These are phyloP conservation scores for Arthroderma sp. DNA, from an alignment of 2,329 filamentous ascomycete species.

Conservation along the genomic window DNA sequence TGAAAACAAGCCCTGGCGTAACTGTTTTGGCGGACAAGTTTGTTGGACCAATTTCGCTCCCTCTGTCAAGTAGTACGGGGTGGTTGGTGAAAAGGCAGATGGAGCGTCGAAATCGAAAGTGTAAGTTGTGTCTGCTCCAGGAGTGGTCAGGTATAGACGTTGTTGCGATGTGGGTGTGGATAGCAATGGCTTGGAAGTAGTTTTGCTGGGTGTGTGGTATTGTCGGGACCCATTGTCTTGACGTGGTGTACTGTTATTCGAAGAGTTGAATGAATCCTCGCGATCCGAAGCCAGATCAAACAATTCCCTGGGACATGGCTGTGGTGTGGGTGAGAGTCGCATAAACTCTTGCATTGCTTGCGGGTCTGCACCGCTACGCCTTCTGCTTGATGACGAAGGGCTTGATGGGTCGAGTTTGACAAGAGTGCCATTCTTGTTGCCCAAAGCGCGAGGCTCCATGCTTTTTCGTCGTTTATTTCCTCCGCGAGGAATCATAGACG, in stretches of 20 bases:
- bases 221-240: no score
- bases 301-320: constrained; percentile 5
- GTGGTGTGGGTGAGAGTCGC: constrained; percentile 21
- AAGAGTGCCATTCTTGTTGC: constrained; percentile 54
- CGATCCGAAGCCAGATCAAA: neutral
- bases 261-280: neutral
- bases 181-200: no score
- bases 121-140: constrained; percentile 13
- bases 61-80: constrained; percentile 33
- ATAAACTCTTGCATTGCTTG: constrained; percentile 22
- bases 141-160: constrained; percentile 5
- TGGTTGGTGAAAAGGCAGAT: constrained; percentile 31
- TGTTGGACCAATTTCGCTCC: constrained; percentile 34
- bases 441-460: constrained; percentile 62
- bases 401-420: constrained; percentile 24
- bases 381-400: constrained; percentile 16
- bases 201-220: neutral
- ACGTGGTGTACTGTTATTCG: no score
- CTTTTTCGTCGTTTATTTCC: constrained; percentile 62
- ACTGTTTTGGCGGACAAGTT: constrained; percentile 43
- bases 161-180: no score
- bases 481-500: constrained; percentile 52
- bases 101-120: constrained; percentile 23
- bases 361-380: constrained; percentile 18
- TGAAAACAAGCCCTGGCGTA: constrained; percentile 29